phyloP scores from a whole-genome alignment of 495 filamentous ascomycete genomes.

The Daldinia concentrica region DNA sequence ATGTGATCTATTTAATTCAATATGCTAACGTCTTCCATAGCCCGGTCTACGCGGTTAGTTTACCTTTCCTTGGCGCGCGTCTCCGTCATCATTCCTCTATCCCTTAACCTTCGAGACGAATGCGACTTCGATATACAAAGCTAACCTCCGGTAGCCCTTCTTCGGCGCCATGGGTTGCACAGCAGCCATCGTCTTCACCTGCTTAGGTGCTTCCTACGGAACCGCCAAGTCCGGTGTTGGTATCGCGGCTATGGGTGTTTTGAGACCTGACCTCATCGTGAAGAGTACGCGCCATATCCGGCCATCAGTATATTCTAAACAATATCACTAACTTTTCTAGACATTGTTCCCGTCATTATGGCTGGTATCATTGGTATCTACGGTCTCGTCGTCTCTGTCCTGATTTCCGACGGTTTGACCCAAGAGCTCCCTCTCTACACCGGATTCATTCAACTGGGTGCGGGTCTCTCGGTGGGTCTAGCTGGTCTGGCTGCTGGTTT shows the following conservation, averaged over 20 bases:
- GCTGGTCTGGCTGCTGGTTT: conserved; percentile 98
- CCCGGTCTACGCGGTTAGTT: conserved; percentile 98
- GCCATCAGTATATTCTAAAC: conserved; percentile 2
- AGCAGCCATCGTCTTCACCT: conserved; percentile 98
- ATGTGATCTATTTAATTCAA: neutral
- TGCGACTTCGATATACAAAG: conserved; percentile 23
- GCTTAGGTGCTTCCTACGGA: conserved; percentile 97
- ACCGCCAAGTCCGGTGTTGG: conserved; percentile 99
- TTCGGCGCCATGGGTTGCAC: conserved; percentile 99
- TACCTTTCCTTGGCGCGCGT: conserved; percentile 33
- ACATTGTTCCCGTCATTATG: conserved; percentile 99
- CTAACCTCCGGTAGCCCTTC: conserved; percentile 78
- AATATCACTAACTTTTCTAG: conserved; percentile 58
- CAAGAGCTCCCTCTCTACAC: conserved; percentile 90
- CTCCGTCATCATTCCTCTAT: conserved; percentile 21
- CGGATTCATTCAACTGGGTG: conserved; percentile 96
- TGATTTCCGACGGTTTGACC: conserved; percentile 90
- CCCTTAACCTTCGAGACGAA: conserved; percentile 35
- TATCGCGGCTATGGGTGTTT: conserved; percentile 97
- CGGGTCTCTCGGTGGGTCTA: conserved; percentile 94
- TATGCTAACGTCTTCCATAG: conserved; percentile 58
- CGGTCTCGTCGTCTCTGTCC: conserved; percentile 96
- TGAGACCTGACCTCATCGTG: conserved; percentile 97
- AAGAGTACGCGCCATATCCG: conserved; percentile 78
- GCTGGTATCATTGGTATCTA: conserved; percentile 99